Evolutionary conservation across 768 basidiomycete species (phyloP).

Genomic region (Boletellus ananas): DNA sequence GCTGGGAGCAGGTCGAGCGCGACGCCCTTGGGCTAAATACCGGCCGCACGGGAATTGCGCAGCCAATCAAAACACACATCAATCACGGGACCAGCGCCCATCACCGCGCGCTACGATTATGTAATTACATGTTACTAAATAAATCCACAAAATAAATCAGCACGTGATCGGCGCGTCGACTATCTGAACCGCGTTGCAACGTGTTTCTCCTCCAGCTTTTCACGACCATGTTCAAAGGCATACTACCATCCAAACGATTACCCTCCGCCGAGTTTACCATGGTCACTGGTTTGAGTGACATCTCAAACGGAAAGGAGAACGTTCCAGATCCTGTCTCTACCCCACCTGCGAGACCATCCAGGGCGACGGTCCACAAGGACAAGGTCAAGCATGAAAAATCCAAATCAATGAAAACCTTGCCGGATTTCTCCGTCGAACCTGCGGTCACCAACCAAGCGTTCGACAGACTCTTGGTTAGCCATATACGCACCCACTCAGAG

Average conservation of each 20-base stretch:
- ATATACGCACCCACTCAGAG: background rate
- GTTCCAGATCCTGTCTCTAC: conserved; percentile 40
- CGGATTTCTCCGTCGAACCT: conserved; percentile 33
- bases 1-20: background rate
- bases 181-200: conserved; percentile 30
- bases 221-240: conserved; percentile 71
- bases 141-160: conserved; percentile 23
- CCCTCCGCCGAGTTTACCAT: conserved; percentile 71
- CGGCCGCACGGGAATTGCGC: conserved; percentile 29
- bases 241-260: conserved; percentile 65
- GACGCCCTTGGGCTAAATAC: conserved; percentile 23
- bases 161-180: conserved; percentile 33
- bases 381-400: conserved; percentile 41
- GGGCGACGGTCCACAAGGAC: conserved; percentile 18
- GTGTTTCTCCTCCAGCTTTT: background rate
- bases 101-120: conserved; percentile 8
- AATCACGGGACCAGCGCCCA: conserved; percentile 16
- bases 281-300: conserved; percentile 51
- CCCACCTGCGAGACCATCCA: conserved; percentile 29
- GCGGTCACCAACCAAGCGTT: conserved; percentile 65
- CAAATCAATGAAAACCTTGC: conserved; percentile 41
- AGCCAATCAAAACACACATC: conserved; percentile 22
- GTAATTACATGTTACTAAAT: conserved; percentile 13
- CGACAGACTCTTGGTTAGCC: conserved; percentile 72
- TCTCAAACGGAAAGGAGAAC: conserved; percentile 65